Evolutionary conservation across 2,329 filamentous ascomycete species (phyloP), one percentile per base, ranked within the genome.

Genomic region (Neophaeococcomyces aloes): DNA sequence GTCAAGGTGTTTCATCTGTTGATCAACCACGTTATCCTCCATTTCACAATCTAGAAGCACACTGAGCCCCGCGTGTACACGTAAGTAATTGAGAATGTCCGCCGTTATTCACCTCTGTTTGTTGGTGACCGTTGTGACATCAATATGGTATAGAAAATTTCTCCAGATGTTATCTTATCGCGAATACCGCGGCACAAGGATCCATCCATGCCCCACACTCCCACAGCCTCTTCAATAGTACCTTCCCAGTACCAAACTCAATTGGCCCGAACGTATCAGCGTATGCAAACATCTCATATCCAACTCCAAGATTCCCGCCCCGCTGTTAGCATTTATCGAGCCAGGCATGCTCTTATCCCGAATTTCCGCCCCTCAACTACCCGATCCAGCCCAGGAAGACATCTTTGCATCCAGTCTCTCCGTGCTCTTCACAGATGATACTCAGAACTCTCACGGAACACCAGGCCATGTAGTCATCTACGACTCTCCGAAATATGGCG

Each of bases 341-440:
- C n/a, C n/a, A n/a, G 38, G n/a, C 8, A 44, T 43, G 40, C 45
- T 47, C 19, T 25, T 29, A 4, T 38, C 50, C 7, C 52, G 50
- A 40, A 48, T 54, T 14, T 47, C 34, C n/a, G 34, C 37, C 13
- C 48, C 48, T 13, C 2, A 38, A 10, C 37, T 46, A 10, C 3
- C 47, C 11, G 54, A 59, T 7, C 61, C 63, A 38, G 58, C 58
- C 18, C 57, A 65, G 3, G 71, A 74, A 56, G 70, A 75, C 57
- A 65, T 77, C 52, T 76, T 78, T 56, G 59, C 65, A 7, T 63
- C 65, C 11, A 69, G 72, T n/a, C 64, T 76, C 6, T 66, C 71
- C 23, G 61, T 68, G 47, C 64, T 78, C 45, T 76, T 76, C 59
- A 68, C 71, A 5, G 73, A 79, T 47, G 74, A 78, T 55, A 56